Evolutionary conservation across 2,329 filamentous ascomycete species (phyloP).

Genomic region (Capronia americana): DNA sequence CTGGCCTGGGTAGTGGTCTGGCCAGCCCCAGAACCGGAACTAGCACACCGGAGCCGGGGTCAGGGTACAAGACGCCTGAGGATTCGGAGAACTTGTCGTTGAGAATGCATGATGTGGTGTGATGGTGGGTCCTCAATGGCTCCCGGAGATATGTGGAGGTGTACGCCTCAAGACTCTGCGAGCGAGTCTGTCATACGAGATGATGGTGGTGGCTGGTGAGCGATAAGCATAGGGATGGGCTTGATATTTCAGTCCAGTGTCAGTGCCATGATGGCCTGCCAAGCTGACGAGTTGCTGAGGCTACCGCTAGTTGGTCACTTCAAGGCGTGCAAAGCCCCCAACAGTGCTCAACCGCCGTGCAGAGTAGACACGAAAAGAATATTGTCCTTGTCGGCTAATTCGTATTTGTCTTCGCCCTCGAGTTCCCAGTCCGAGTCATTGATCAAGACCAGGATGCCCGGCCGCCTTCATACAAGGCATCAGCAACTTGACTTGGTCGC

Average conservation of each 20-base stretch:
- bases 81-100: constrained; percentile 37
- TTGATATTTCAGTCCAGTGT: background rate
- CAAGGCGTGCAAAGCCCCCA: background rate
- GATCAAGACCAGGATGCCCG: constrained; percentile 93
- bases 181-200: background rate
- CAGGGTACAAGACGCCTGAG: constrained; percentile 43
- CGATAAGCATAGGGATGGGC: background rate
- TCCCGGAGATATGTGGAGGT: background rate
- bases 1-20: constrained; percentile 46
- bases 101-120: constrained; percentile 41
- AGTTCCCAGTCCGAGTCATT: constrained; percentile 99
- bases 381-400: constrained; percentile 80
- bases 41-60: constrained; percentile 52
- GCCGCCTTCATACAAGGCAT: constrained; percentile 66
- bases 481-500: background rate
- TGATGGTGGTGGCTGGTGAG: background rate
- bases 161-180: background rate
- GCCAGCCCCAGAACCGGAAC: constrained; percentile 45
- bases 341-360: constrained; percentile 75
- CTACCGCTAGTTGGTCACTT: background rate
- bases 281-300: constrained; percentile 5
- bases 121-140: constrained; percentile 5
- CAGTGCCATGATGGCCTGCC: constrained; percentile 2
- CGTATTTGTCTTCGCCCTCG: constrained; percentile 90
- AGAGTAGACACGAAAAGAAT: constrained; percentile 96